Evolutionary conservation across 2,329 filamentous ascomycete species (phyloP), one percentile per base, ranked within the genome.

Genomic region (Colletotrichum musae): DNA sequence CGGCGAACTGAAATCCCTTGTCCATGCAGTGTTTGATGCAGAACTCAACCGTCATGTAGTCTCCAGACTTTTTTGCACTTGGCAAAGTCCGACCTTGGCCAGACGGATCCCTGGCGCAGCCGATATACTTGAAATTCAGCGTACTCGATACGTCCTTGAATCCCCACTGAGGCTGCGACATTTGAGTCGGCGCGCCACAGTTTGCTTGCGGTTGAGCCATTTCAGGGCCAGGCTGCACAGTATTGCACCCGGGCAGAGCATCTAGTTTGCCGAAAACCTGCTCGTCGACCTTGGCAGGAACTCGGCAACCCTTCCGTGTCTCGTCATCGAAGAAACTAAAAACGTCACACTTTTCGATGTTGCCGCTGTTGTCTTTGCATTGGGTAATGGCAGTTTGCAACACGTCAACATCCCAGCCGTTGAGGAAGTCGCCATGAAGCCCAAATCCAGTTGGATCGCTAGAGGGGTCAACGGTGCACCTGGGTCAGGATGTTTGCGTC

Each of bases 391-490:
- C 91, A 68, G 86, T 82, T 78, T 92, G 89, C 57, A 93, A 88
- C 53, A 86, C 84, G 26, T 82, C 77, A 70, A 87, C 83, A 73
- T 94, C 88, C 93, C 92, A 94, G 16, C 88, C 92, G 71, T 92
- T 89, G 72, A 92, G 79, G 81, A 94, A 94, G 79, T 94, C 92
- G 53, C 86, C 91, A 79, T 94, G 92, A 69, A 87, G 86, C 73
- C 88, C 88, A 81, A 88, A 93, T 64, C 92, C 92, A 12, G 92
- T 93, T n/a, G 85, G 64, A 26, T 70, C 68, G 13, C 68, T 43
- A 50, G 10, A 13, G 24, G 16, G 82, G 66, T 94, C 91, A 56
- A 21, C 7, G 24, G 10, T 15, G 45, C 45, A 10, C 18, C 16
- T 47, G 16, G 45, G 7, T 18, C 18, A 50, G 24, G 47, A 13